A percentile compares a stretch with the other conserved stretches of the same genome.
These are phyloP conservation scores for Leavenworthia alabamica DNA, from an alignment of 345 rosid genomes.

Conservation along the genomic window DNA sequence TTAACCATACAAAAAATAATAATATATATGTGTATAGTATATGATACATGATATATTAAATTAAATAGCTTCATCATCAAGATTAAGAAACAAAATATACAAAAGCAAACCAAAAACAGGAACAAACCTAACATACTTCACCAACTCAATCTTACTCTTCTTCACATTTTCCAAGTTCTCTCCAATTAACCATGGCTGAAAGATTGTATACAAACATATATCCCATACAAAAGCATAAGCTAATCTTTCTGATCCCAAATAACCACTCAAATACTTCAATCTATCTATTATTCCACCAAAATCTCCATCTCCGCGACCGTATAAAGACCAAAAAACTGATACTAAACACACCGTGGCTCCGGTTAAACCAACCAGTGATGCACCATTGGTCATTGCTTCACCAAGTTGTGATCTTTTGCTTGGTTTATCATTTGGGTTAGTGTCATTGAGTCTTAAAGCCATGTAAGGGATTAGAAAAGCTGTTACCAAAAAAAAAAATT, in stretches of 20 bases:
- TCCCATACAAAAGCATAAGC: slow-evolving; percentile 95
- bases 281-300: slow-evolving; percentile 59
- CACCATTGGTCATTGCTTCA: slow-evolving; percentile 62
- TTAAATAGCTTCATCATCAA: slow-evolving; percentile 40
- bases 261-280: slow-evolving; percentile 55
- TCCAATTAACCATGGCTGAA: slow-evolving; percentile 96
- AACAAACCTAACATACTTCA: slow-evolving; percentile 62
- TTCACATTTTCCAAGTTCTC: slow-evolving; percentile 65
- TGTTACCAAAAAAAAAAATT: too few species aligned
- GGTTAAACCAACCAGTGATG: slow-evolving; percentile 56
- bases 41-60: too few species aligned
- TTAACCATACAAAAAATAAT: too few species aligned
- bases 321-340: slow-evolving; percentile 64
- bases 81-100: slow-evolving; percentile 59
- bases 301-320: slow-evolving; percentile 58
- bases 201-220: slow-evolving; percentile 63
- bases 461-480: slow-evolving; percentile 90
- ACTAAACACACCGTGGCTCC: slow-evolving; percentile 70
- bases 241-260: slow-evolving; percentile 80
- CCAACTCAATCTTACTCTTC: slow-evolving; percentile 42
- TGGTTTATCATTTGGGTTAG: slow-evolving; percentile 33
- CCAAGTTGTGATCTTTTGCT: slow-evolving; percentile 54
- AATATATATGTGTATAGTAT: too few species aligned
- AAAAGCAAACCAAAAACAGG: slow-evolving; percentile 72
- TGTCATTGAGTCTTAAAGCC: slow-evolving; percentile 71